A percentile compares a stretch with the other conserved stretches of the same genome.
These are phyloP conservation scores for Papilionanthe hybrid DNA, from an alignment of 116 monocot species.

Conservation along the genomic window DNA sequence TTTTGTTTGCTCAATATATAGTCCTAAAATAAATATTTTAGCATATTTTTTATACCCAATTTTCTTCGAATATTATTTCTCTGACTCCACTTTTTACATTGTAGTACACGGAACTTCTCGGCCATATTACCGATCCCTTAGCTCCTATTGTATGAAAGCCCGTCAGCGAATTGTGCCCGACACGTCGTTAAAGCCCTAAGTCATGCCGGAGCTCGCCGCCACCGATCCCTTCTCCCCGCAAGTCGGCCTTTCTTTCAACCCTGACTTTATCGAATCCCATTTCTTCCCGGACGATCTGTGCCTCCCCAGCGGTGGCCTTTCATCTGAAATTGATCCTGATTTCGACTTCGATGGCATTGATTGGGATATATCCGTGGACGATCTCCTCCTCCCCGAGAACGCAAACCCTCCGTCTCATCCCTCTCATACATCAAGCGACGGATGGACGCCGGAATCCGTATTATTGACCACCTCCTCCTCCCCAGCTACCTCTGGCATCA, in stretches of 20 bases:
- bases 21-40: too few relatives aligned
- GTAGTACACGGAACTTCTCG: too few relatives aligned
- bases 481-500: constrained; percentile 11
- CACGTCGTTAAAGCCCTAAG: not conserved
- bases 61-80: too few relatives aligned
- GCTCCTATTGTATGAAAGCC: too few relatives aligned
- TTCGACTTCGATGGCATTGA: constrained; percentile 29
- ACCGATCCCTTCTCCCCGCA: not conserved
- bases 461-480: not conserved
- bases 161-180: too few relatives aligned
- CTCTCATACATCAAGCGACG: not conserved
- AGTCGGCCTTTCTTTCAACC: not conserved
- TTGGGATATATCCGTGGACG: constrained; percentile 53
- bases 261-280: constrained; percentile 14
- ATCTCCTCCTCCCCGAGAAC: constrained; percentile 32
- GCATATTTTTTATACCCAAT: too few relatives aligned
- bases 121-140: too few relatives aligned
- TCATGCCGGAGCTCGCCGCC: constrained; percentile 9
- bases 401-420: not conserved
- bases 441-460: not conserved
- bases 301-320: not conserved
- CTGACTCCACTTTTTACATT: too few relatives aligned
- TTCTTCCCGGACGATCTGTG: constrained; percentile 16
- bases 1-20: too few relatives aligned
- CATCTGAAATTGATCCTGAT: constrained; percentile 11